phyloP scores from a whole-genome alignment of 768 basidiomycete genomes.

The Asterophora lycoperdoides region DNA sequence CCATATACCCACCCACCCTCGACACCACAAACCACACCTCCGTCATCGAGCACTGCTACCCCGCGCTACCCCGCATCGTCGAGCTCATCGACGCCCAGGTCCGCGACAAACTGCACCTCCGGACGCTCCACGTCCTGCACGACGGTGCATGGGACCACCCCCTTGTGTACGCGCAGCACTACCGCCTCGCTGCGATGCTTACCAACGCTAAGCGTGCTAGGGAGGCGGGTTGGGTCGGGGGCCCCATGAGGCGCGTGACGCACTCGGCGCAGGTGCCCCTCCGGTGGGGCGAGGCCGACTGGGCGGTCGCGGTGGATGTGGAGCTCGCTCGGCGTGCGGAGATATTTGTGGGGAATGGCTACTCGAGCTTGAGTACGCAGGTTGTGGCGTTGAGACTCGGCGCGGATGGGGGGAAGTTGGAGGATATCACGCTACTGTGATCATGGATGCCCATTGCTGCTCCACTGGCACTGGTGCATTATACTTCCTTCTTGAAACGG shows the following conservation, averaged over 20 bases:
- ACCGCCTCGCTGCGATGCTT: conserved; percentile 35
- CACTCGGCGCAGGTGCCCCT: conserved; percentile 37
- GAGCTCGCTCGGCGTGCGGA: conserved; percentile 41
- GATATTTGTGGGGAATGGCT: conserved; percentile 45
- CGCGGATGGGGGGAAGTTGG: conserved; percentile 28
- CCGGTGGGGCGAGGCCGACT: conserved; percentile 37
- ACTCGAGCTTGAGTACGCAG: conserved; percentile 43
- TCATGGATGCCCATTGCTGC: not conserved
- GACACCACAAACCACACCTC: conserved; percentile 32
- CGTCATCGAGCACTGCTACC: conserved; percentile 42
- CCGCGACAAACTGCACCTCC: conserved; percentile 31
- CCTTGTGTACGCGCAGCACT: conserved; percentile 37
- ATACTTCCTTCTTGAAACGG: too few relatives aligned
- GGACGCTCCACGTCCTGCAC: conserved; percentile 40
- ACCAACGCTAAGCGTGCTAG: conserved; percentile 31
- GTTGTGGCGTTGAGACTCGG: conserved; percentile 40
- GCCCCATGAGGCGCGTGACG: conserved; percentile 38
- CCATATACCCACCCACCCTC: conserved; percentile 33
- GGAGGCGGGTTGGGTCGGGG: conserved; percentile 33
- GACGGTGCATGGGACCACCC: conserved; percentile 47
- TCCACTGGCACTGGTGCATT: too few relatives aligned
- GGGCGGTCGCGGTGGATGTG: conserved; percentile 41
- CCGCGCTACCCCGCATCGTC: conserved; percentile 37
- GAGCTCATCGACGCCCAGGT: conserved; percentile 35
- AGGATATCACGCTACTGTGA: conserved; percentile 35